Conservation (phyloP, 371 early-diverging fungal species). For the Phascolomyces articulosus region DNA sequence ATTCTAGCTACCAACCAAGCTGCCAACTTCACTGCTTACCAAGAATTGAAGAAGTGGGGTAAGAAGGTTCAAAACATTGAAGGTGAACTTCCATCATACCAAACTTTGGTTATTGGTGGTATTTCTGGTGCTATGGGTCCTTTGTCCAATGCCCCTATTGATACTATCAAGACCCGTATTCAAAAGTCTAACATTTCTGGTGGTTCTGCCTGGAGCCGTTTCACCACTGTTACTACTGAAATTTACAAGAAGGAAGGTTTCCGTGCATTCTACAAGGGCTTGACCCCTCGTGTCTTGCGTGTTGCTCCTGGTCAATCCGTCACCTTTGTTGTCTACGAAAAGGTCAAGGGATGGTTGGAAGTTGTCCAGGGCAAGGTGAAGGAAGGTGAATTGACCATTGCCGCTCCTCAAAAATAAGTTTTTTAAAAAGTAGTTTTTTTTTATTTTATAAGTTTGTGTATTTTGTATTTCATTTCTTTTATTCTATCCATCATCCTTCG, state of each 20-base stretch:
- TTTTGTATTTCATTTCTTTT: neutral
- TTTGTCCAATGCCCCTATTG: slow-evolving; percentile 95
- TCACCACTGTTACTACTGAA: slow-evolving; percentile 70
- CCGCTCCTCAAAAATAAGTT: slow-evolving; percentile 1
- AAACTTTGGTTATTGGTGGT: slow-evolving; percentile 89
- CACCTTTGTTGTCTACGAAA: slow-evolving; percentile 89
- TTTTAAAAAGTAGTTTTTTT: neutral
- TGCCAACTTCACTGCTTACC: slow-evolving; percentile 97
- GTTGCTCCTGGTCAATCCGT: slow-evolving; percentile 89
- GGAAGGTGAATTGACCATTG: slow-evolving; percentile 31
- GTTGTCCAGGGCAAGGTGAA: slow-evolving; percentile 48
- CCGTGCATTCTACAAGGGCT: slow-evolving; percentile 94
- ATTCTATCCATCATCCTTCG: neutral
- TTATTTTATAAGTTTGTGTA: slow-evolving; percentile 1
- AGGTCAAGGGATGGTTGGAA: slow-evolving; percentile 78
- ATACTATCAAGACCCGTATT: slow-evolving; percentile 98
- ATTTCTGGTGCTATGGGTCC: slow-evolving; percentile 98
- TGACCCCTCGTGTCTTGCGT: slow-evolving; percentile 92
- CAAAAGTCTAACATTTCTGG: slow-evolving; percentile 77
- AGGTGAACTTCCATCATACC: slow-evolving; percentile 87
- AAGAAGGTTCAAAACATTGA: slow-evolving; percentile 71
- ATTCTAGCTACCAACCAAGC: slow-evolving; percentile 94
- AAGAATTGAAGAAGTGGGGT: slow-evolving; percentile 80
- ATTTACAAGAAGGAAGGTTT: slow-evolving; percentile 91
- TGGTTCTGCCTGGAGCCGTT: slow-evolving; percentile 83